Evolutionary conservation across 805 yeast species (phyloP).

Genomic region (Yamadazyma insecticola): DNA sequence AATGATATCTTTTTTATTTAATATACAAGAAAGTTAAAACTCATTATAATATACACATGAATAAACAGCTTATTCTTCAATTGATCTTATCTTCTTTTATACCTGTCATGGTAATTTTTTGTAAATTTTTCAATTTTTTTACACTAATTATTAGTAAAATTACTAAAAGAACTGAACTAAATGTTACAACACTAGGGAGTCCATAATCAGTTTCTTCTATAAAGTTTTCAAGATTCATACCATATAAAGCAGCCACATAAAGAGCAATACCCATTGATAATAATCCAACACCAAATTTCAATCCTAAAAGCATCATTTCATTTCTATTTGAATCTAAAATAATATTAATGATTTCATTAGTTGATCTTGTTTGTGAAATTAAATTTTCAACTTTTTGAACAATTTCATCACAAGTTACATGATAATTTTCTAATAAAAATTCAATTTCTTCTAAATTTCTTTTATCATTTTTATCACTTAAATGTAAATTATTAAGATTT

Average conservation of each 20-base stretch:
- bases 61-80: neutral
- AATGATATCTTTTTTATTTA: slow-evolving; percentile 3
- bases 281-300: slow-evolving; percentile 78
- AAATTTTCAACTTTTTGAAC: slow-evolving; percentile 83
- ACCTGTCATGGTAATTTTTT: slow-evolving; percentile 68
- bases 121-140: slow-evolving; percentile 57
- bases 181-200: slow-evolving; percentile 42
- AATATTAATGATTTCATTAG: slow-evolving; percentile 93
- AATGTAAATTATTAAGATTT: slow-evolving; percentile 72
- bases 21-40: neutral
- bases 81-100: neutral
- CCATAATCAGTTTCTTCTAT: slow-evolving; percentile 75
- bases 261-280: slow-evolving; percentile 78
- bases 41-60: slow-evolving; percentile 2
- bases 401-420: slow-evolving; percentile 86
- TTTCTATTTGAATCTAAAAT: slow-evolving; percentile 92
- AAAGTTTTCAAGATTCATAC: slow-evolving; percentile 87
- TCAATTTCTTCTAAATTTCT: slow-evolving; percentile 86
- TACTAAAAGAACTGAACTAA: slow-evolving; percentile 39
- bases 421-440: slow-evolving; percentile 83
- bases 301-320: slow-evolving; percentile 82
- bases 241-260: slow-evolving; percentile 82
- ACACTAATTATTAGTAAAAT: slow-evolving; percentile 51
- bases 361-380: slow-evolving; percentile 78
- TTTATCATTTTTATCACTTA: slow-evolving; percentile 48